phyloP scores from a whole-genome alignment of 106 monocot species.

The Apostasia ramifera region DNA sequence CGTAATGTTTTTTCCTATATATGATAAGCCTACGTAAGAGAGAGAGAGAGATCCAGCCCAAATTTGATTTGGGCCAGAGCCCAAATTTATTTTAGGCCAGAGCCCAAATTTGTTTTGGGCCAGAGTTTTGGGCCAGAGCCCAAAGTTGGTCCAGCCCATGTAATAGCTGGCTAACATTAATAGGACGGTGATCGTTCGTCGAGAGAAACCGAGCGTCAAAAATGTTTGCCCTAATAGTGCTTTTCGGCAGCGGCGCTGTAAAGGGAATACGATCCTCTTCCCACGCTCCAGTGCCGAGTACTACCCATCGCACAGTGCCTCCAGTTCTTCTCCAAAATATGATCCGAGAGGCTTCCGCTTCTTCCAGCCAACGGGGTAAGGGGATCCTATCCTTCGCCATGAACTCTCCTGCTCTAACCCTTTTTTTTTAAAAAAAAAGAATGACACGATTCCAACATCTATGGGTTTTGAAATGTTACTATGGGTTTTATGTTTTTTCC shows the following conservation, averaged over 20 bases:
- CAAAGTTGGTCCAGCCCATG: too few species aligned
- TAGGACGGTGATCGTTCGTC: not conserved
- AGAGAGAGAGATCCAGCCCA: too few species aligned
- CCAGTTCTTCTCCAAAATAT: not conserved
- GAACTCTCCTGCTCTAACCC: not conserved
- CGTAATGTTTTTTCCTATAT: too few species aligned
- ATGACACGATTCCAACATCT: too few species aligned
- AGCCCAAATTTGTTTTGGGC: too few species aligned
- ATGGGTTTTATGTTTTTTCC: too few species aligned
- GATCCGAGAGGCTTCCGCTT: not conserved
- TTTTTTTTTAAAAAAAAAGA: too few species aligned
- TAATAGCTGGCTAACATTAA: not conserved
- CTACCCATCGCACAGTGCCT: not conserved
- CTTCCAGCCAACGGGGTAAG: slow-evolving; percentile 1
- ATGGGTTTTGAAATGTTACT: too few species aligned
- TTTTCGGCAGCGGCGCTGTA: not conserved
- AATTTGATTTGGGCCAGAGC: too few species aligned
- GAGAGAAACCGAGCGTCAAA: not conserved
- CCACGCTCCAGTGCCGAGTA: not conserved
- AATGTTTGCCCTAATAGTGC: not conserved
- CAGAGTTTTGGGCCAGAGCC: too few species aligned
- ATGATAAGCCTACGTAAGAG: too few species aligned
- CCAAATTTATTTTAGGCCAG: too few species aligned
- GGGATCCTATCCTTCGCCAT: not conserved
- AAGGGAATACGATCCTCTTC: not conserved